Evolutionary conservation across 345 rosid genomes (phyloP), one percentile per base, ranked within the genome.

Genomic region (Acer negundo): DNA sequence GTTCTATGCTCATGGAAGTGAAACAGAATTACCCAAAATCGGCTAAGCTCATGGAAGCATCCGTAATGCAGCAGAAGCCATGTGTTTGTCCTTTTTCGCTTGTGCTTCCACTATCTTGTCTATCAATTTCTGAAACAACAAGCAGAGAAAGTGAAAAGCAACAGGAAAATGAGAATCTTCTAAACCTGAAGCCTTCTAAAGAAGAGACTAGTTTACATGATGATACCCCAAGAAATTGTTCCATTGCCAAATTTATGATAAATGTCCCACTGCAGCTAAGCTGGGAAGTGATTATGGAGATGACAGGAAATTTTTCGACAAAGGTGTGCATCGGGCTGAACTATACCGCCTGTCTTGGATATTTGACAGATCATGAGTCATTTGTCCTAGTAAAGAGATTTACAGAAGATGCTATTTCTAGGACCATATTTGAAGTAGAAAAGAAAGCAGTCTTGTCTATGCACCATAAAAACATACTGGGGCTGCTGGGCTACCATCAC

Each of bases 351-450:
- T 83, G 77, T 13, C 24, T n/a, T 42, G 86, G 86, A 31, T 73
- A 69, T 65, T 12, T 80, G 31, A 22, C 31, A 10, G 81, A 77
- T 23, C 10, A 24, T 16, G 31, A 64, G 8, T 47, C 70, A 8
- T 15, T 68, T 51, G 80, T 85, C 61, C 31, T 81, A 44, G 78
- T 81, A 17, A 78, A 74, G 73, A 81, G 70, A 70, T 75, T 73
- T 66, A 22, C 3, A 11, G 78, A 65, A 71, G 28, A 35, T 68
- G 6, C 38, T 4, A 35, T 35, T 35, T 67, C 56, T 17, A 8
- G 6, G 13, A 6, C 56, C 77, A 63, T 83, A 71, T 80, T 85
- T 46, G 83, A 77, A 70, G 84, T 83, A 51, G 84, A 85, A 79
- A 79, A 22, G 80, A 79, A 69, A 69, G 88, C 88, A 22, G 81